Evolutionary conservation across 225 moss, liverwort and hornwort species (phyloP).

Genomic region (Asterella californica): DNA sequence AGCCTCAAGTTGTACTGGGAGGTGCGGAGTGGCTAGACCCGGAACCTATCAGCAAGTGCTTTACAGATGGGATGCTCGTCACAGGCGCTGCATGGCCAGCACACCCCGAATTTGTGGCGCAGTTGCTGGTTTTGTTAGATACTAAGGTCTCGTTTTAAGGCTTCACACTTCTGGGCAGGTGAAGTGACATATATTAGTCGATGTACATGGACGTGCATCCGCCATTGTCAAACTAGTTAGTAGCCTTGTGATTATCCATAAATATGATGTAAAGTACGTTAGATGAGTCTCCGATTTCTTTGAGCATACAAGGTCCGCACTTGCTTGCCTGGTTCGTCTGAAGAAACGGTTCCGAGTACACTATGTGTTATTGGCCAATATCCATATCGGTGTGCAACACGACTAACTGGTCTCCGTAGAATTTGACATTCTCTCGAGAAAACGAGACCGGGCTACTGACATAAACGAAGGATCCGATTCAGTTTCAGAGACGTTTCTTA

Average conservation of each 20-base stretch:
- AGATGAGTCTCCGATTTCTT: neutral
- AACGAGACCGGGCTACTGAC: no score
- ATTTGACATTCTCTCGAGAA: no score
- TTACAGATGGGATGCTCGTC: constrained; percentile 78
- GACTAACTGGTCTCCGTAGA: no score
- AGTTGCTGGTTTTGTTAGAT: constrained; percentile 59
- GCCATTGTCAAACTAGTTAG: neutral
- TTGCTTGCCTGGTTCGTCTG: neutral
- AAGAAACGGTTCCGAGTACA: no score
- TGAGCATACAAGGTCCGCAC: neutral
- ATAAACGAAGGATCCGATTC: no score
- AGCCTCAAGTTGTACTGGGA: constrained; percentile 59
- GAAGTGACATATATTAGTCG: neutral
- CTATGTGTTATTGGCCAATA: no score
- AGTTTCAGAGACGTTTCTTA: no score
- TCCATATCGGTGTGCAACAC: no score
- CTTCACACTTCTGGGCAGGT: neutral
- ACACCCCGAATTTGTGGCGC: constrained; percentile 84
- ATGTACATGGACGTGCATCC: neutral
- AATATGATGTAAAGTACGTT: neutral
- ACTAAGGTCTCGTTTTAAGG: constrained; percentile 57
- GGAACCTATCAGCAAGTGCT: constrained; percentile 76
- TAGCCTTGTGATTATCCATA: neutral
- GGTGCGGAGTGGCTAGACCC: constrained; percentile 81
- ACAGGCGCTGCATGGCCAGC: constrained; percentile 98